Evolutionary conservation across 2,329 filamentous ascomycete genomes (phyloP).

Genomic region (Pyrenophora seminiperda): DNA sequence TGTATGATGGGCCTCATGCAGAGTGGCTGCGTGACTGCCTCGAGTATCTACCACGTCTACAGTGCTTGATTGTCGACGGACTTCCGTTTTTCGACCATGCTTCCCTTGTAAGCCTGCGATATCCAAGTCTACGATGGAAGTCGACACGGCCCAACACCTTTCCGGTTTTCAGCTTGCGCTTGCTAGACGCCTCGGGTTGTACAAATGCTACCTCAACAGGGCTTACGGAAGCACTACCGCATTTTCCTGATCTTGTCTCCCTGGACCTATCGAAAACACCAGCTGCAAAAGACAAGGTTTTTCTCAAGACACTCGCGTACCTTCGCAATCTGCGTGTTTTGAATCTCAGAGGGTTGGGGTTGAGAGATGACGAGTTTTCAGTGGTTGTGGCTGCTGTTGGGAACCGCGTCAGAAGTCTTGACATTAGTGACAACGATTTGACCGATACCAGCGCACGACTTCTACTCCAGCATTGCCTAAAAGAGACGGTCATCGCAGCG

Average conservation of each 20-base stretch:
- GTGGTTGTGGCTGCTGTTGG: constrained; percentile 59
- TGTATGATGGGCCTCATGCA: constrained; percentile 63
- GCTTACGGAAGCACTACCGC: constrained; percentile 57
- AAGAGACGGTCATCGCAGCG: constrained; percentile 21
- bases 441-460: constrained; percentile 61
- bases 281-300: constrained; percentile 55
- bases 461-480: constrained; percentile 59
- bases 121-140: constrained; percentile 36
- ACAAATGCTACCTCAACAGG: constrained; percentile 63
- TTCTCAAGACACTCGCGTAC: constrained; percentile 55
- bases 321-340: constrained; percentile 61
- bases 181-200: constrained; percentile 63
- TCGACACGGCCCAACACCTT: constrained; percentile 31
- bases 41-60: constrained; percentile 62
- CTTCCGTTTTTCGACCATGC: constrained; percentile 67
- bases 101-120: constrained; percentile 57
- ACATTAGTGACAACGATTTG: constrained; percentile 62
- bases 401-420: constrained; percentile 60
- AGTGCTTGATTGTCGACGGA: constrained; percentile 63
- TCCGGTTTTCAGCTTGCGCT: constrained; percentile 55
- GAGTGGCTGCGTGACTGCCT: constrained; percentile 66
- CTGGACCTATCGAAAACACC: constrained; percentile 63
- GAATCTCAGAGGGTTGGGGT: constrained; percentile 59
- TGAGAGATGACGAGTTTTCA: constrained; percentile 60
- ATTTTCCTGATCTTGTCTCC: constrained; percentile 62